Base-by-base conservation (phyloP, 495 filamentous ascomycete species). In the Venustampulla echinocandica region DNA sequence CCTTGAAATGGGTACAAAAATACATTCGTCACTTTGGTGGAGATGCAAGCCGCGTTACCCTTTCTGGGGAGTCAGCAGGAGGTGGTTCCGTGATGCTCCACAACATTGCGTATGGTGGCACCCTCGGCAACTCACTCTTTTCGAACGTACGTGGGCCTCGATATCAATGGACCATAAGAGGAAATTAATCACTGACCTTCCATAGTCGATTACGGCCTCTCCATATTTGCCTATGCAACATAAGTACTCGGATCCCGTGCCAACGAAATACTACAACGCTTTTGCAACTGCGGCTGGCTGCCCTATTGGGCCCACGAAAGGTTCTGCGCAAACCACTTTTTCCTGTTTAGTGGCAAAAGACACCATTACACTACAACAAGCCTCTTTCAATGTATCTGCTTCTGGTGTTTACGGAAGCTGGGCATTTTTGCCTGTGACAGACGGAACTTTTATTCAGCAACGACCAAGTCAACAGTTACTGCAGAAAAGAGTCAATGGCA, bases 1-100 rank as follows among this genome's bases (percentile, higher is more conserved):
- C 80, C 6, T 64, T 88, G 15, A 60, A 85, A 47, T 88, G 84
- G 84, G 75, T 87, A n/a, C 73, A 84, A 47, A 69, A 76, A 45
- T 67, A 87, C 53, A 85, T 87, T 47, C 61, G 65, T 46, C 65
- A 71, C 2, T 87, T 90, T 54, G 82, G 83, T 2, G 84, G 85
- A 11, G 76, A 89, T 56, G 68, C 76, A 4, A 50, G 57, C 18
- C 64, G 69, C 39, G 75, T 89, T 34, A 92, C 85, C 0, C 71
- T 89, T 13, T 69, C 73, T 46, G 85, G 85, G 13, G 77, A 86
- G 46, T 82, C 77, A 4, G 81, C 84, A 3, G 85, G 84, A 24
- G 83, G 67, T 10, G 80, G 78, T 0, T 71, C 69, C 1, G 75
- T 85, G 44, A 65, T 85, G 63, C 77, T 84, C 46, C 81, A 84